These are phyloP conservation scores for Aureobasidium namibiae DNA, from an alignment of 2,329 filamentous ascomycete genomes.

Conservation along the genomic window DNA sequence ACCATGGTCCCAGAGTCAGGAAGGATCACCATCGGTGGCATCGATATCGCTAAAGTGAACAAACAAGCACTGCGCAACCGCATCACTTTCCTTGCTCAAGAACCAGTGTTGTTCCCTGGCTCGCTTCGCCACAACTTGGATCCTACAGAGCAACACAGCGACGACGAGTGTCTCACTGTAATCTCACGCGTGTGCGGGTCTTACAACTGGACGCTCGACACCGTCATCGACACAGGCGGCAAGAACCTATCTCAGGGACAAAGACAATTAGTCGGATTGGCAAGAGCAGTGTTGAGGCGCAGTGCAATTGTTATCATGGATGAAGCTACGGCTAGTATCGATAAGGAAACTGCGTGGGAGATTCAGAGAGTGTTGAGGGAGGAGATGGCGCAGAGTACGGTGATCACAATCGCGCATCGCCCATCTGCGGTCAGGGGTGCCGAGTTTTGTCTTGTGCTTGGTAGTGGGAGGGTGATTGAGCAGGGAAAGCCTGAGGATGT, in stretches of 20 bases:
- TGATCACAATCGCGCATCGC: constrained; percentile 59
- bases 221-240: constrained; percentile 51
- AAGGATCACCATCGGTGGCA: constrained; percentile 50
- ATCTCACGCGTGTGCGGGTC: constrained; percentile 45
- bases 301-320: constrained; percentile 57
- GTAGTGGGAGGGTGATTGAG: constrained; percentile 41
- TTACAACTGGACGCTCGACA: constrained; percentile 49
- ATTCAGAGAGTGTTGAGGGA: constrained; percentile 49
- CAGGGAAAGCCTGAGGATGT: constrained; percentile 27
- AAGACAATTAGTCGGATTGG: constrained; percentile 55
- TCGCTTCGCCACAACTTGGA: constrained; percentile 56
- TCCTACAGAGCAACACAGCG: constrained; percentile 48
- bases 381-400: constrained; percentile 51
- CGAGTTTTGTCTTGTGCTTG: constrained; percentile 47
- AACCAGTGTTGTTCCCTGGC: constrained; percentile 57
- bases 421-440: constrained; percentile 54
- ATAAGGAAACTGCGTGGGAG: constrained; percentile 50
- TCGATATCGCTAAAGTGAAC: constrained; percentile 52
- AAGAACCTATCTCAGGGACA: constrained; percentile 58
- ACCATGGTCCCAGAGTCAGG: constrained; percentile 48
- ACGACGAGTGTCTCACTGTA: constrained; percentile 46
- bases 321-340: constrained; percentile 58
- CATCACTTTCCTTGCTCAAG: constrained; percentile 60
- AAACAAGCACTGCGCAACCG: constrained; percentile 52
- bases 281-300: constrained; percentile 53